Base-by-base conservation (phyloP, 257 asterid species). In the Ophiorrhiza pumila region DNA sequence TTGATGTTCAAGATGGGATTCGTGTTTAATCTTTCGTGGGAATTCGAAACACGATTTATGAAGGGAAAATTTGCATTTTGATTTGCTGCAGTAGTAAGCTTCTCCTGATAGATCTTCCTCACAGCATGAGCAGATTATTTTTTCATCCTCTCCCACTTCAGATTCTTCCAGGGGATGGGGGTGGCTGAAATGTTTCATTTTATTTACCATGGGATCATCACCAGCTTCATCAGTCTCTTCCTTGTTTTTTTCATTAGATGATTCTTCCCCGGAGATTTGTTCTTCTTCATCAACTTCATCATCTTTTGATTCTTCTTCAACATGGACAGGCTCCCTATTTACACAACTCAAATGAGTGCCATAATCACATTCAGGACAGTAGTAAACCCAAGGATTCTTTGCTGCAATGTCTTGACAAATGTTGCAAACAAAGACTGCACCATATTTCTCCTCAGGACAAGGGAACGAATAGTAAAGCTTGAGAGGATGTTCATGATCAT, bases 321-420 rank as follows among this genome's bases (percentile, higher is more conserved):
- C 49, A 20, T 29, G 47, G 12, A 13, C 12, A 1, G 12, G 1
- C 7, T 9, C 29, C 2, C 12, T n/a, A 22, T 63, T 63, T 13
- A 78, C 84, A 10, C 88, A 84, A 1, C 58, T 73, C 14, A 79
- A 68, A 81, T 84, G 75, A 6, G 84, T 61, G 53, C 60, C 78
- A 32, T 66, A 81, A 49, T 81, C 76, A 49, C 85, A 81, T 22
- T 68, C 77, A 32, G 74, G 64, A 49, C 85, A 84, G 37, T 25
- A 79, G 41, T 84, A 84, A 59, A 72, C 57, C 88, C 88, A 84
- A n/a, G n/a, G n/a, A n/a, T n/a, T n/a, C n/a, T n/a, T n/a, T n/a
- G n/a, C n/a, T n/a, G n/a, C n/a, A 3, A 49, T 25, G 0, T 1
- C 60, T 1, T 57, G 53, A 70, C 88, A 81, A 55, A 75, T 83